Evolutionary conservation across 768 basidiomycete genomes (phyloP).

Genomic region (Tylopilus sp.): DNA sequence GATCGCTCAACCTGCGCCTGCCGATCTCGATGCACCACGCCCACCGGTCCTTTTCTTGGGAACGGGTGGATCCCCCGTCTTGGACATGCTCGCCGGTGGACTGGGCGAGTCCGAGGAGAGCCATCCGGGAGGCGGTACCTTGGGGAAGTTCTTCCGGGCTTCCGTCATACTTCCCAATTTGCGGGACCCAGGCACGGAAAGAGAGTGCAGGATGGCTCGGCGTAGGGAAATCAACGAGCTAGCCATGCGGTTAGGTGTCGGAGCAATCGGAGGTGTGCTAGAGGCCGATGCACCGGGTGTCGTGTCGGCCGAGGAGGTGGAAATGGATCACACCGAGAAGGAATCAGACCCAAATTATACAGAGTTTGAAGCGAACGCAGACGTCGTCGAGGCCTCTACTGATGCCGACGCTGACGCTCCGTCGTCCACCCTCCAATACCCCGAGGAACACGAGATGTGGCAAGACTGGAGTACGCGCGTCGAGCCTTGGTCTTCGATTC

Average conservation of each 20-base stretch:
- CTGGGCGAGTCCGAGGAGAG: constrained; percentile 17
- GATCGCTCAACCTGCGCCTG: constrained; percentile 26
- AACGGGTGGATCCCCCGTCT: constrained; percentile 17
- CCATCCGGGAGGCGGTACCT: constrained; percentile 6
- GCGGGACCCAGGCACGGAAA: constrained; percentile 55
- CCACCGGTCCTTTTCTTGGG: constrained; percentile 25
- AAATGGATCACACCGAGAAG: constrained; percentile 4
- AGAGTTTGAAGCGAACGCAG: constrained; percentile 19
- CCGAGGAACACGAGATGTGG: constrained; percentile 40
- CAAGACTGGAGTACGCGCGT: constrained; percentile 68
- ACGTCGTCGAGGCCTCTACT: constrained; percentile 12
- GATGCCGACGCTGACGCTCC: too few species aligned
- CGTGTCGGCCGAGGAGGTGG: not conserved
- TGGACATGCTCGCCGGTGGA: constrained; percentile 25
- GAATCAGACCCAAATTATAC: not conserved
- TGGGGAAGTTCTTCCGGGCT: constrained; percentile 57
- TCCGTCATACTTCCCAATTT: constrained; percentile 63
- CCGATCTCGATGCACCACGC: constrained; percentile 24
- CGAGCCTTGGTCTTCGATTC: constrained; percentile 67
- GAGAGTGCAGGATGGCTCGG: constrained; percentile 52
- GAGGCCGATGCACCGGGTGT: constrained; percentile 27
- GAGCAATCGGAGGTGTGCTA: constrained; percentile 66
- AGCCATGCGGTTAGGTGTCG: constrained; percentile 80
- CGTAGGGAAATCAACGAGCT: constrained; percentile 78
- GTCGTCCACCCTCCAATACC: constrained; percentile 6